Evolutionary conservation across 2,329 filamentous ascomycete genomes (phyloP), one percentile per base, ranked within the genome.

Genomic region (Aspergillus spinulosporus): DNA sequence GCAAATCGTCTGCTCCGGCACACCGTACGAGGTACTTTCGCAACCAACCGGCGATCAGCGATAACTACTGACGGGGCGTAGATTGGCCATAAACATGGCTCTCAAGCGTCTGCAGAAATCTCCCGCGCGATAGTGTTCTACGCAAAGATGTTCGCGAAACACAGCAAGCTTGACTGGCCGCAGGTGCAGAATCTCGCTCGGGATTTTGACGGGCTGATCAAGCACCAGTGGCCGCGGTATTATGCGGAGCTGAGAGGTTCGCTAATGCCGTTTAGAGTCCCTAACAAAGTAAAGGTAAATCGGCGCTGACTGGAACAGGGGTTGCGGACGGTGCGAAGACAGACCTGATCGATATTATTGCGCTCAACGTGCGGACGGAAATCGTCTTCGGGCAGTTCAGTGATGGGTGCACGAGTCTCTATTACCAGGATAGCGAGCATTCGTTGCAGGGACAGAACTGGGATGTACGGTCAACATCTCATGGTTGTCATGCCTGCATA

Each of bases 371-470:
- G 4, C 74, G 81, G 2, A 83, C 80, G 0, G 81, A 83, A 62
- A 82, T 83, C 48, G 78, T 78, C 1, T 83, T 80, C 59, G 81
- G 81, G 0, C 59, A 80, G 52, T 79, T 81, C 59, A 77, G 70
- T 49, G 81, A 83, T 64, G 81, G 81, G 9, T 83, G 81, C 62
- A 83, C 81, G 3, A 76, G 77, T 15, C 60, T 83, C 28, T 73
- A 74, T 3, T 82, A 78, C 77, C 70, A 74, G 32, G 76, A 71
- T 1, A 52, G 59, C 1, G 59, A 61, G 1, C 56, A 60, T 5
- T 67, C 73, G 40, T 81, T 76, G 62, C 66, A 83, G 8, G 80
- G 74, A 6, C 82, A 84, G 70, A 84, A 84, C 56, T 84, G 82
- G 82, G 81, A 84, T 64, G 67, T 67, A 56, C 55, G 55, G 39